These are phyloP conservation scores for Diplocarpon mali DNA, from an alignment of 2,329 filamentous ascomycete species.

Conservation along the genomic window DNA sequence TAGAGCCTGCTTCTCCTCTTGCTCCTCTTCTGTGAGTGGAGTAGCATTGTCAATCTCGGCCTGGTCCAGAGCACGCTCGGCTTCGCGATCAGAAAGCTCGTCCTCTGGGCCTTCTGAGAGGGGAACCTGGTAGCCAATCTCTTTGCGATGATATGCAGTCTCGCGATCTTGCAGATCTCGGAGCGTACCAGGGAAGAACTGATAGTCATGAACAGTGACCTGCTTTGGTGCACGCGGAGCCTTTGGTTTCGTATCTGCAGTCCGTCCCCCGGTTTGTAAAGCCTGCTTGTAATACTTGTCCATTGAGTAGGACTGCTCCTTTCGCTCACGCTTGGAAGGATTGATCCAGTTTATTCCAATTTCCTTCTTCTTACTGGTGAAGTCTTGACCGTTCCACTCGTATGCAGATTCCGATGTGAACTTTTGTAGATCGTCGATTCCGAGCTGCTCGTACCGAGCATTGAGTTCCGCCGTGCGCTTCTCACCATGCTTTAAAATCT, in stretches of 20 bases:
- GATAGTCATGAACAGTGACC: constrained; percentile 84
- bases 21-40: constrained; percentile 79
- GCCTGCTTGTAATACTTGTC: constrained; percentile 97
- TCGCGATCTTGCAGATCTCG: constrained; percentile 90
- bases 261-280: constrained; percentile 66
- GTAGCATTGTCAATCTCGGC: constrained; percentile 87
- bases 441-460: constrained; percentile 90
- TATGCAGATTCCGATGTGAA: constrained; percentile 97
- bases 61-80: constrained; percentile 78
- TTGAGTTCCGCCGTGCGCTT: constrained; percentile 82
- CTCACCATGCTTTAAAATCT: constrained; percentile 77
- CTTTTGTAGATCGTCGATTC: constrained; percentile 93
- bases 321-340: constrained; percentile 93
- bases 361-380: constrained; percentile 83
- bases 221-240: constrained; percentile 94
- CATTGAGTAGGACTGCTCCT: constrained; percentile 96
- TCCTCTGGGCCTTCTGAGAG: constrained; percentile 82
- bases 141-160: constrained; percentile 90
- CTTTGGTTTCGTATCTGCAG: constrained; percentile 81
- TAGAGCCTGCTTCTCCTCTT: constrained; percentile 72
- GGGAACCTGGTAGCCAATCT: constrained; percentile 90
- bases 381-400: constrained; percentile 97
- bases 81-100: constrained; percentile 74
- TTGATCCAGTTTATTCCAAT: constrained; percentile 96
- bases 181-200: constrained; percentile 83